These are phyloP conservation scores for Galerina sulciceps DNA, from an alignment of 768 basidiomycete species.

Conservation along the genomic window DNA sequence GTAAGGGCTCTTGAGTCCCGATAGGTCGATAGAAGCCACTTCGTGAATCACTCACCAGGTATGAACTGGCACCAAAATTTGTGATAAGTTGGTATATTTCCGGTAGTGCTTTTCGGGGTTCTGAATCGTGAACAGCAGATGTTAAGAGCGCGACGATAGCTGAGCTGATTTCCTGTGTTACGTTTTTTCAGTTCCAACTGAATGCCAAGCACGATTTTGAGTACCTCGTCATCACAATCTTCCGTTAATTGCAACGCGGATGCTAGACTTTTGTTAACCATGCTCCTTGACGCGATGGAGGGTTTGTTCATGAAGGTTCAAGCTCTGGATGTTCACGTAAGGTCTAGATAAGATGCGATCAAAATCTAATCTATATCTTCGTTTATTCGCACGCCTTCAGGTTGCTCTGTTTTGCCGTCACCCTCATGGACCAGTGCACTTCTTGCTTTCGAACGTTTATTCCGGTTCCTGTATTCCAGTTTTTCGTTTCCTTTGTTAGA, in stretches of 20 bases:
- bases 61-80: conserved; percentile 17
- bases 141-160: conserved; percentile 38
- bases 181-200: not conserved
- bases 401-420: too few relatives aligned
- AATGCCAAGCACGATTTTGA: not conserved
- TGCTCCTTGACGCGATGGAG: not conserved
- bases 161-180: conserved; percentile 27
- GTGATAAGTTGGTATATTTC: conserved; percentile 35
- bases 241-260: conserved; percentile 16
- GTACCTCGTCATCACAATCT: conserved; percentile 13
- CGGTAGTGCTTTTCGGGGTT: conserved; percentile 29
- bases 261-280: conserved; percentile 12
- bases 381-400: too few relatives aligned
- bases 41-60: conserved; percentile 24
- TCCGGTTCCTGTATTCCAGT: too few relatives aligned
- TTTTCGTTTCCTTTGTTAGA: too few relatives aligned
- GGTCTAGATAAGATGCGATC: too few relatives aligned
- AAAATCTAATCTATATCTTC: too few relatives aligned
- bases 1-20: not conserved
- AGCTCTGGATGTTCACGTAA: too few relatives aligned
- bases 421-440: too few relatives aligned
- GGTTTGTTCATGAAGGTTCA: too few relatives aligned
- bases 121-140: conserved; percentile 36
- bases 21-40: not conserved
- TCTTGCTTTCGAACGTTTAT: too few relatives aligned